A percentile compares a stretch with the other conserved stretches of the same genome.
These are phyloP conservation scores for Dictyophora rubrovolvata DNA, from an alignment of 768 basidiomycete genomes.

Conservation along the genomic window DNA sequence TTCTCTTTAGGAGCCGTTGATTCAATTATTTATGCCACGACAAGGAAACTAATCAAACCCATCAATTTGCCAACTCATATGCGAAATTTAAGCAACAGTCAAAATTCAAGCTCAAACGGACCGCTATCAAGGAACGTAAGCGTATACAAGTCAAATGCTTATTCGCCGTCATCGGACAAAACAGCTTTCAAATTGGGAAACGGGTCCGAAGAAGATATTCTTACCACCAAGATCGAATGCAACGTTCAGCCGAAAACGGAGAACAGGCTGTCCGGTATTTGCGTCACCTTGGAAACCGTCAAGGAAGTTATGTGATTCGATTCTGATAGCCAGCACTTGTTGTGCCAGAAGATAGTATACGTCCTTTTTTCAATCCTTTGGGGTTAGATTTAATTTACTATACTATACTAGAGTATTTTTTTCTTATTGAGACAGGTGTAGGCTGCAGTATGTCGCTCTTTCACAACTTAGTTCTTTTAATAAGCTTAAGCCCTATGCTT, in stretches of 20 bases:
- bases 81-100: not conserved
- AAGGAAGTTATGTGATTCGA: not conserved
- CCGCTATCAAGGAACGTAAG: not conserved
- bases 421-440: not conserved
- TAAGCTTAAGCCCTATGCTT: no score
- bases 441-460: not conserved
- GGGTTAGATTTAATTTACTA: not conserved
- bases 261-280: not conserved
- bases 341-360: not conserved
- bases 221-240: not conserved
- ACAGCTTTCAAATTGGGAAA: not conserved
- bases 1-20: slow-evolving; percentile 1
- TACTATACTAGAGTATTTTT: not conserved
- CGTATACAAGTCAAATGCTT: not conserved
- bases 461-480: not conserved
- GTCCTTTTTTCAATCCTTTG: not conserved
- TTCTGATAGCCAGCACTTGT: no score
- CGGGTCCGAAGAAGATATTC: not conserved
- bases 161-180: not conserved
- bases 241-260: not conserved
- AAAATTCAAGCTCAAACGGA: not conserved
- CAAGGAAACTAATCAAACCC: slow-evolving; percentile 3
- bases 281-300: not conserved
- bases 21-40: slow-evolving; percentile 7
- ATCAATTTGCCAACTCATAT: not conserved